A percentile compares a stretch with the other conserved stretches of the same genome.
Conservation (phyloP, 345 rosid species). For the Geranium brycei region DNA sequence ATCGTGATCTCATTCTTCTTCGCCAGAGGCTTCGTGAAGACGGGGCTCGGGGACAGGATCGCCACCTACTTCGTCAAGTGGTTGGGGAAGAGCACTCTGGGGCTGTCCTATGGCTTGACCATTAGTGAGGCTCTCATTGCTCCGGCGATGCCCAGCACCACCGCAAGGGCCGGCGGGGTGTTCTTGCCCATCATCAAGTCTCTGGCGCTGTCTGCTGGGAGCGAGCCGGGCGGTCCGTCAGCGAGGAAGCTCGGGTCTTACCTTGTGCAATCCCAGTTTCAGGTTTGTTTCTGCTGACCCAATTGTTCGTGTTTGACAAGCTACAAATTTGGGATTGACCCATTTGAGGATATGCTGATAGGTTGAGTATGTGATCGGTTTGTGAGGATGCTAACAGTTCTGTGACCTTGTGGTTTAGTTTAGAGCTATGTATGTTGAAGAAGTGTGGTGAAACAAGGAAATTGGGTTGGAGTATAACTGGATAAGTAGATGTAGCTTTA, state of each 20-base stretch:
- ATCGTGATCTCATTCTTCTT: constrained; percentile 98
- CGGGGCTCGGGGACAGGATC: constrained; percentile 84
- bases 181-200: constrained; percentile 89
- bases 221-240: constrained; percentile 63
- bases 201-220: constrained; percentile 65
- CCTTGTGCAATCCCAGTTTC: constrained; percentile 69
- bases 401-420: too few species aligned
- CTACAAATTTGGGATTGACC: background rate
- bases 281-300: constrained; percentile 28
- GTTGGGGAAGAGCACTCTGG: constrained; percentile 87
- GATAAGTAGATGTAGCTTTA: too few species aligned
- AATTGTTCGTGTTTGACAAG: background rate
- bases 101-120: constrained; percentile 75
- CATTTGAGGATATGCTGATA: too few species aligned
- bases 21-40: constrained; percentile 92
- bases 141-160: constrained; percentile 95
- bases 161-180: constrained; percentile 90
- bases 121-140: constrained; percentile 85
- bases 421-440: background rate
- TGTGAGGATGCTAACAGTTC: too few species aligned
- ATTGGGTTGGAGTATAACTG: too few species aligned
- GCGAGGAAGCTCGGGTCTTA: constrained; percentile 70
- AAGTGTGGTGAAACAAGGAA: background rate
- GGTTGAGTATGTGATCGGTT: too few species aligned
- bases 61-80: constrained; percentile 92